Percentiles rank a stretch among this genome's conserved stretches.
These are phyloP conservation scores for Pueraria montana DNA, from an alignment of 306 rosid genomes.

Conservation along the genomic window DNA sequence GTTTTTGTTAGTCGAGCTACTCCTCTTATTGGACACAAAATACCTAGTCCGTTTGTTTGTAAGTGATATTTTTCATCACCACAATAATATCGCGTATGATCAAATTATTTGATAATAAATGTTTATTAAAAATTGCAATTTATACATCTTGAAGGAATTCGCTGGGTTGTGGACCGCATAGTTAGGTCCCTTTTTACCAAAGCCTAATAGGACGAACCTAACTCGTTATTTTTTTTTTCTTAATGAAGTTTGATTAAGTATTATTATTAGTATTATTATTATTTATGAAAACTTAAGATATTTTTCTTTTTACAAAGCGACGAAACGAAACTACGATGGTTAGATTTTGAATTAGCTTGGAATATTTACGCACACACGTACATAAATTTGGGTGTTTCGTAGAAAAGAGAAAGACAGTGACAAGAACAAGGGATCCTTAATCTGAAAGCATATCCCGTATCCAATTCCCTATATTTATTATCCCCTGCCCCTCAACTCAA, in stretches of 20 bases:
- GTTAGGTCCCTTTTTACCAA: neutral
- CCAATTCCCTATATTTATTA: neutral
- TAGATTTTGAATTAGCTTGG: neutral
- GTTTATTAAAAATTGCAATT: neutral
- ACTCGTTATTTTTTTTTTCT: neutral
- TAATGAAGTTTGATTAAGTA: neutral
- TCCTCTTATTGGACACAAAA: no score
- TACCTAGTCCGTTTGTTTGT: no score
- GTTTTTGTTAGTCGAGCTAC: no score
- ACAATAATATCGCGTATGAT: neutral
- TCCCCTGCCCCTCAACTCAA: no score
- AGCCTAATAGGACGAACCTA: neutral
- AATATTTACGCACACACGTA: neutral
- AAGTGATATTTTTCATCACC: no score
- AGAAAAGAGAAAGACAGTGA: neutral
- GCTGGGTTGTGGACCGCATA: neutral
- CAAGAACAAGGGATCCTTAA: neutral
- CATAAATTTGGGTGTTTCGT: neutral
- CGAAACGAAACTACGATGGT: neutral
- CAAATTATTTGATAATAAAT: neutral
- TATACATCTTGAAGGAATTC: neutral
- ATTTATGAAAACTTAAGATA: neutral
- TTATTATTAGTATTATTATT: no score
- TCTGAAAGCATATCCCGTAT: neutral
- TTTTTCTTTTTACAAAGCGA: neutral